Evolutionary conservation across 202 grass and related monocot species (phyloP).

Genomic region (Sporobolus alterniflorus): DNA sequence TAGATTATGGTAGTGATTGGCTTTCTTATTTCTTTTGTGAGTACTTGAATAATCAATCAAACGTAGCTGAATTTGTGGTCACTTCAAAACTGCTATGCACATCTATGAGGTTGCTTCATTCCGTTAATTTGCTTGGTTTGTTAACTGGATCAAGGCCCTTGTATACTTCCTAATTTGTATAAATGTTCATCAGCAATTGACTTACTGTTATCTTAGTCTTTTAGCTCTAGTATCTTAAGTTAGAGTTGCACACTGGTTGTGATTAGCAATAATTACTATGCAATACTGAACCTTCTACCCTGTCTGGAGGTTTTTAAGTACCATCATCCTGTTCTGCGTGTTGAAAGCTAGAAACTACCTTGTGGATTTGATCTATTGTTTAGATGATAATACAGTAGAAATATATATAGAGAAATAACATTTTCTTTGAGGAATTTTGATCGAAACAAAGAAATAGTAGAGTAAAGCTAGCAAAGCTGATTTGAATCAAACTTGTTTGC

Average conservation of each 20-base stretch:
- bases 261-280: neutral
- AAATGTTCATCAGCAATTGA: neutral
- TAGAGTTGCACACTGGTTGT: neutral
- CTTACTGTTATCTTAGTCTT: neutral
- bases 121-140: neutral
- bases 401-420: too few relatives aligned
- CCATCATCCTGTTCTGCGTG: neutral
- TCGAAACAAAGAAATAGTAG: slow-evolving; percentile 1
- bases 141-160: neutral
- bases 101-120: neutral
- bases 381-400: neutral
- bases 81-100: neutral
- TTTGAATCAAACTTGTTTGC: slow-evolving; percentile 1
- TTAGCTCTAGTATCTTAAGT: neutral
- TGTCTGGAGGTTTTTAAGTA: too few relatives aligned
- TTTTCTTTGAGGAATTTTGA: too few relatives aligned
- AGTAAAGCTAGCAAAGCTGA: slow-evolving; percentile 2
- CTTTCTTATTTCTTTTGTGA: neutral
- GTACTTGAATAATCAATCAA: slow-evolving; percentile 4
- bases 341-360: neutral
- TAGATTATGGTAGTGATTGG: neutral
- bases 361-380: neutral
- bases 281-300: too few relatives aligned
- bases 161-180: neutral
- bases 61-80: neutral